Conservation (phyloP, 2,329 filamentous ascomycete species). For the Tolypocladium amazonense region DNA sequence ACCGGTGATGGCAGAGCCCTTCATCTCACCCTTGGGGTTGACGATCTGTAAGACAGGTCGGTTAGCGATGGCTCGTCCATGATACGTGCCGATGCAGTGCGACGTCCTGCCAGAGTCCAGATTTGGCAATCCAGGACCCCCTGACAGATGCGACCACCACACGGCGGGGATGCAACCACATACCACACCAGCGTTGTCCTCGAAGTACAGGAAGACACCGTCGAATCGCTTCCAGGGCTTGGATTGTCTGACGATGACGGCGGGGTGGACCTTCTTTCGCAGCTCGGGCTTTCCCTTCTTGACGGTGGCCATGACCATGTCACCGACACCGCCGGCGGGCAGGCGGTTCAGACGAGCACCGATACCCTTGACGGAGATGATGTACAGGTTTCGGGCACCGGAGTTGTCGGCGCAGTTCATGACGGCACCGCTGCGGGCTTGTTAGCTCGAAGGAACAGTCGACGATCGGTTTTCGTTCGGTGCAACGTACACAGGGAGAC, state of each 20-base stretch:
- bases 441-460: conserved; percentile 7
- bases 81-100: neutral
- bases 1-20: conserved; percentile 98
- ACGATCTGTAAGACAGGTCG: conserved; percentile 58
- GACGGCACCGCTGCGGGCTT: conserved; percentile 72
- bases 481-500: conserved; percentile 89
- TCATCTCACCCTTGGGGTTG: conserved; percentile 99
- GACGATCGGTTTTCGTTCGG: neutral
- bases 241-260: conserved; percentile 95
- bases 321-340: conserved; percentile 92
- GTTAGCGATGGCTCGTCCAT: conserved; percentile 20
- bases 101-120: neutral
- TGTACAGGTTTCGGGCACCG: conserved; percentile 97
- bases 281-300: conserved; percentile 99
- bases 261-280: conserved; percentile 99
- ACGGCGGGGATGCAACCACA: conserved; percentile 29
- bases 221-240: conserved; percentile 99
- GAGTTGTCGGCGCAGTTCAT: conserved; percentile 99
- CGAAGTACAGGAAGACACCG: conserved; percentile 98
- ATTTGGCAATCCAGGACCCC: neutral
- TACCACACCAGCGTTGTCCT: conserved; percentile 99
- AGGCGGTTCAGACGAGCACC: conserved; percentile 96
- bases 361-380: conserved; percentile 98
- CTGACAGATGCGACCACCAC: neutral
- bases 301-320: conserved; percentile 99